A percentile compares a stretch with the other conserved stretches of the same genome.
Conservation (phyloP, 768 basidiomycete species). For the Suillus paluster region DNA sequence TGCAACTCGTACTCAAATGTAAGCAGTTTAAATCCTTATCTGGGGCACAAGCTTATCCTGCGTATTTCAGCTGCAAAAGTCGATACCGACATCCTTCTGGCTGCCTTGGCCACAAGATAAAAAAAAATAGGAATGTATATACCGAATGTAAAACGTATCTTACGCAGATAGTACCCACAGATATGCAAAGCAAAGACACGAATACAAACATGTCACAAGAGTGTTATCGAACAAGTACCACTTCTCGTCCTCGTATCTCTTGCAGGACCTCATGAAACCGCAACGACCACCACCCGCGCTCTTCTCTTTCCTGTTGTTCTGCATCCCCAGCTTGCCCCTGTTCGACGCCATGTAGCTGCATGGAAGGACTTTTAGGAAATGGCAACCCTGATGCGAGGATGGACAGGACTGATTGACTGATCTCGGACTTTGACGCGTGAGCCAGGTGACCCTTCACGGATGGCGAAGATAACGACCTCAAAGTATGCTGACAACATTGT, state of each 20-base stretch:
- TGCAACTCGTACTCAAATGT: constrained; percentile 78
- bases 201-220: neutral
- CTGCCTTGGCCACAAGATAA: constrained; percentile 54
- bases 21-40: constrained; percentile 20
- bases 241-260: constrained; percentile 49
- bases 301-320: constrained; percentile 59
- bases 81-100: constrained; percentile 63
- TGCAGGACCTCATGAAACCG: constrained; percentile 65
- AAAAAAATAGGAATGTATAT: neutral
- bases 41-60: neutral
- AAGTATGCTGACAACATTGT: constrained; percentile 53
- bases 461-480: constrained; percentile 44
- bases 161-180: neutral
- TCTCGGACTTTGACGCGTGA: constrained; percentile 33
- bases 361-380: constrained; percentile 75
- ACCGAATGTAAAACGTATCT: neutral
- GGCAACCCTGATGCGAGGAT: constrained; percentile 54
- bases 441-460: constrained; percentile 29
- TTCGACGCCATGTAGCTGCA: constrained; percentile 48
- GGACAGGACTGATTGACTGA: constrained; percentile 40
- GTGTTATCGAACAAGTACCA: constrained; percentile 1
- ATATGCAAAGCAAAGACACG: constrained; percentile 5
- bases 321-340: constrained; percentile 30
- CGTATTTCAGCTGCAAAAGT: constrained; percentile 58
- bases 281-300: constrained; percentile 75